Percentiles rank a stretch among this genome's conserved stretches.
Evolutionary conservation across 108 stramenopile species (phyloP).

Genomic region (Skeletonema tropicum): DNA sequence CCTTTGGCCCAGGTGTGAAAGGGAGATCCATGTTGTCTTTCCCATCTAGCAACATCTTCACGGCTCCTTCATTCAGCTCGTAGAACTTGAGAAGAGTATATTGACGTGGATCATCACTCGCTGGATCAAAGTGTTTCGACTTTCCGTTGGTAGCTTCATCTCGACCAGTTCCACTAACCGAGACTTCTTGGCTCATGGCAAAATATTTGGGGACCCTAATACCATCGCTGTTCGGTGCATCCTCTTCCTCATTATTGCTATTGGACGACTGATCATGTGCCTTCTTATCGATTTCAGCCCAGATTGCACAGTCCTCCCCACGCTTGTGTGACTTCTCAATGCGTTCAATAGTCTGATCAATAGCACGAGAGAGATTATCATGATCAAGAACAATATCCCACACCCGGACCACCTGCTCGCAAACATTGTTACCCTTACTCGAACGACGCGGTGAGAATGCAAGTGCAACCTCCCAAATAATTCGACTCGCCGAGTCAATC

Average conservation of each 20-base stretch:
- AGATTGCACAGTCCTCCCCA: conserved; percentile 46
- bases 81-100: conserved; percentile 60
- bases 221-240: not conserved
- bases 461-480: conserved; percentile 53
- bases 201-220: conserved; percentile 36
- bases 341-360: conserved; percentile 38
- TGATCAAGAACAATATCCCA: conserved; percentile 60
- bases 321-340: conserved; percentile 54
- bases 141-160: not conserved
- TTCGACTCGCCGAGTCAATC: conserved; percentile 38
- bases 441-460: conserved; percentile 51
- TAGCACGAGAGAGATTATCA: conserved; percentile 48
- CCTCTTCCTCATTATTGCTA: not conserved
- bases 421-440: conserved; percentile 11
- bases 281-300: conserved; percentile 26
- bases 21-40: conserved; percentile 47
- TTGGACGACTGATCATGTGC: not conserved
- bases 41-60: conserved; percentile 36
- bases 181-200: conserved; percentile 29
- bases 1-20: conserved; percentile 58
- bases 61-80: conserved; percentile 40
- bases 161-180: not conserved
- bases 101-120: conserved; percentile 46
- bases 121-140: conserved; percentile 40
- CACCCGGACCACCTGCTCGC: conserved; percentile 53